Conservation (phyloP, 345 rosid genomes). For the Trapa bicornis region DNA sequence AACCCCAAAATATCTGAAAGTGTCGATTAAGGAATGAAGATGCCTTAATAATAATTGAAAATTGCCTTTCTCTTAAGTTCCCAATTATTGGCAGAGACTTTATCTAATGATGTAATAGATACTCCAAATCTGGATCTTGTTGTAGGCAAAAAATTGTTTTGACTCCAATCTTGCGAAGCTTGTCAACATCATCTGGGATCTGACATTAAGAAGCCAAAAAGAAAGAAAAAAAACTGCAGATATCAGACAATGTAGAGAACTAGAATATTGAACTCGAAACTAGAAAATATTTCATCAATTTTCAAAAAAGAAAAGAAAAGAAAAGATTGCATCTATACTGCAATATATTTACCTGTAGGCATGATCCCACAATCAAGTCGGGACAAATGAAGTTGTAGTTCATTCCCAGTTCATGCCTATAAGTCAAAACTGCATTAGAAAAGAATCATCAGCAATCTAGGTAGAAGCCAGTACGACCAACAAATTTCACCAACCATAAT, state of each 20-base stretch:
- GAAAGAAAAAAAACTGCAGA: neutral
- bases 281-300: neutral
- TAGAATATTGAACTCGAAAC: neutral
- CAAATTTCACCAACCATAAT: neutral
- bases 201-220: constrained; percentile 9
- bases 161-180: constrained; percentile 71
- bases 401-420: constrained; percentile 91
- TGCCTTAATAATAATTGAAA: neutral
- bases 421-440: constrained; percentile 61
- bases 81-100: neutral
- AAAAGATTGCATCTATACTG: neutral
- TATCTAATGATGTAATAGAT: constrained; percentile 20
- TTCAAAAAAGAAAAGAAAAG: neutral
- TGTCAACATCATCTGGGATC: constrained; percentile 81
- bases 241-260: neutral
- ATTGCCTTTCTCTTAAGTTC: neutral
- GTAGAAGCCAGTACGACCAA: neutral
- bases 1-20: constrained; percentile 77
- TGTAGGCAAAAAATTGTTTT: constrained; percentile 92
- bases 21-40: constrained; percentile 28
- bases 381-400: constrained; percentile 75
- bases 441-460: constrained; percentile 12
- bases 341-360: constrained; percentile 56
- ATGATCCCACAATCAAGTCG: constrained; percentile 90
- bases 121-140: constrained; percentile 91